Conservation (phyloP, 176 grass and related monocot species). For the Urochloa ruziziensis region DNA sequence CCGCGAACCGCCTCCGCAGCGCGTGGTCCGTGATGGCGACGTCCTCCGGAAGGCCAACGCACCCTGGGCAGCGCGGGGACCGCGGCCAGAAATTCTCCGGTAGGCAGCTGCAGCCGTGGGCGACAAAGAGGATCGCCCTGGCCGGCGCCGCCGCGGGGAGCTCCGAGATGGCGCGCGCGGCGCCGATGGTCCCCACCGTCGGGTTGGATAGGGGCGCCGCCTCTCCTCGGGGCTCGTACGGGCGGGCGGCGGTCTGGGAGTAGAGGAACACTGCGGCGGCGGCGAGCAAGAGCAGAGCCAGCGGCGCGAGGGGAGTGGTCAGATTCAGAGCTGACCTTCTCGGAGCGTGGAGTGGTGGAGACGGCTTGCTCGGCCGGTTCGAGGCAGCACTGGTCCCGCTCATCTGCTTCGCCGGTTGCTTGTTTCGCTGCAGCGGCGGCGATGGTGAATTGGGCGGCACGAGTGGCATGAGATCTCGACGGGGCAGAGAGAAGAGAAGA, state of each 20-base stretch:
- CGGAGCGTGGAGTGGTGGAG: not conserved
- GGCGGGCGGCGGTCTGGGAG: constrained; percentile 8
- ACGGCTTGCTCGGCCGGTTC: constrained; percentile 12
- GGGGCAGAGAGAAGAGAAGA: not conserved
- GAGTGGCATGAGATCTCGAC: constrained; percentile 33
- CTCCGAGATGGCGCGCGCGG: constrained; percentile 59
- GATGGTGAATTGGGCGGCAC: constrained; percentile 1
- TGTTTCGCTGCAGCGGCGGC: constrained; percentile 18
- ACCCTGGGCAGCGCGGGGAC: constrained; percentile 53
- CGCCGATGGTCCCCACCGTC: constrained; percentile 8
- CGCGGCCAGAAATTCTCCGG: constrained; percentile 70
- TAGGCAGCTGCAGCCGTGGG: constrained; percentile 67
- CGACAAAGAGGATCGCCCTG: constrained; percentile 58
- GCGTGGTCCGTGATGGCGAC: constrained; percentile 41
- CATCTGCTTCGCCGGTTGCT: constrained; percentile 27
- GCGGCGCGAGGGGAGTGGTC: not conserved
- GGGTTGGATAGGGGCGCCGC: not conserved
- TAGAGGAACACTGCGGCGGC: constrained; percentile 27
- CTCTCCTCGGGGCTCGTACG: not conserved
- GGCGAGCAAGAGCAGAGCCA: constrained; percentile 10
- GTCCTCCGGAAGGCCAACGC: constrained; percentile 62
- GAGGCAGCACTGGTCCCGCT: not conserved
- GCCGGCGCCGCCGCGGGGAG: constrained; percentile 44
- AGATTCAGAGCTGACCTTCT: not conserved
- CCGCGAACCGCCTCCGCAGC: constrained; percentile 50